Percentiles rank a stretch among this genome's conserved stretches.
phyloP scores from a whole-genome alignment of 345 rosid genomes.

The Aquilaria yunnanensis region DNA sequence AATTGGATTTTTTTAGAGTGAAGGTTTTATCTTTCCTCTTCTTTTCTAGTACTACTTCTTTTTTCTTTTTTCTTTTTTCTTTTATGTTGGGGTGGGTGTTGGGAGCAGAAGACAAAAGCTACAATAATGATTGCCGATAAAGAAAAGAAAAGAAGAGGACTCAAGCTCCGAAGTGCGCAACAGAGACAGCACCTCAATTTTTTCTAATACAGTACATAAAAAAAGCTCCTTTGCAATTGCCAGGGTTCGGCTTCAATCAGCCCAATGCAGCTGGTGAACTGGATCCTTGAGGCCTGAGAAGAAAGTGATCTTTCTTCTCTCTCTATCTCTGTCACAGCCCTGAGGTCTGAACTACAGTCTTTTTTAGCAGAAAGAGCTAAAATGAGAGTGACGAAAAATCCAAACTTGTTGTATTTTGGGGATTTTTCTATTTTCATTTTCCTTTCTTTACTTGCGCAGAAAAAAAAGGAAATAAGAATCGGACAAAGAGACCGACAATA shows the following conservation, averaged over 20 bases:
- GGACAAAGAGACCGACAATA: too few relatives aligned
- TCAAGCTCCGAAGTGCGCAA: constrained; percentile 11
- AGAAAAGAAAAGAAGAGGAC: constrained; percentile 11
- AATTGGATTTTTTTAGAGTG: constrained; percentile 5
- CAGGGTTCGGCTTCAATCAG: constrained; percentile 3
- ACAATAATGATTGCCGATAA: constrained; percentile 14
- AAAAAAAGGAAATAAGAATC: too few relatives aligned
- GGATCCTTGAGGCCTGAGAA: constrained; percentile 3
- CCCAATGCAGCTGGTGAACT: constrained; percentile 8
- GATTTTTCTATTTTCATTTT: too few relatives aligned
- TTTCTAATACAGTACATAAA: not conserved
- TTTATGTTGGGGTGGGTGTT: not conserved
- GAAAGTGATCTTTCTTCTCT: constrained; percentile 7
- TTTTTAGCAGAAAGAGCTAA: not conserved
- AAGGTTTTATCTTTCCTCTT: constrained; percentile 1
- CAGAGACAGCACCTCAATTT: not conserved
- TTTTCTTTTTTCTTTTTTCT: not conserved
- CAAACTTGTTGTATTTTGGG: too few relatives aligned
- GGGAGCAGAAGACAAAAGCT: constrained; percentile 3
- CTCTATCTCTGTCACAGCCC: constrained; percentile 4
- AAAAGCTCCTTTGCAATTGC: not conserved
- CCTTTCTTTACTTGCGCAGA: too few relatives aligned
- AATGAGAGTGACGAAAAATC: not conserved
- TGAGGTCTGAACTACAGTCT: not conserved
- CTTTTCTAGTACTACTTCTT: not conserved